A percentile compares a stretch with the other conserved stretches of the same genome.
phyloP scores from a whole-genome alignment of 805 yeast genomes.

The Lachancea dasiensis region DNA sequence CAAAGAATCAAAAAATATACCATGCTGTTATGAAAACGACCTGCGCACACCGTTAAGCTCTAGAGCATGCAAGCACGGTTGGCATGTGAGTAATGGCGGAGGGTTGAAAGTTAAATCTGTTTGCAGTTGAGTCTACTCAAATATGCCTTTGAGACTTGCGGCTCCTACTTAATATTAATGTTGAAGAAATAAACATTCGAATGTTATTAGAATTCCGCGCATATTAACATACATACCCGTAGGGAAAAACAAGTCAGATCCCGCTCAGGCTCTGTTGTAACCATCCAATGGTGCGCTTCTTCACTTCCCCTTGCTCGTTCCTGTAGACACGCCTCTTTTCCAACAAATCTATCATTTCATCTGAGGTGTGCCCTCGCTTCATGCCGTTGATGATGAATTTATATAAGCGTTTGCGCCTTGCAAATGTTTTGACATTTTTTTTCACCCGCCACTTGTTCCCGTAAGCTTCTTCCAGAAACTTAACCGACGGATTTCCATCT shows the following conservation, averaged over 20 bases:
- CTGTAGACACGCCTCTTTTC: constrained; percentile 29
- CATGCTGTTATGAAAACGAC: no score
- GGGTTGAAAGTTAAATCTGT: no score
- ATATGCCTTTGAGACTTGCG: no score
- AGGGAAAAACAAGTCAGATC: constrained; percentile 15
- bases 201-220: no score
- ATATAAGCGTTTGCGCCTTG: constrained; percentile 33
- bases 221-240: no score
- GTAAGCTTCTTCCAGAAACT: constrained; percentile 35
- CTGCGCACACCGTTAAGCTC: no score
- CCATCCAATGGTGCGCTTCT: constrained; percentile 34
- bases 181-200: no score
- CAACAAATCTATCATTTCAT: constrained; percentile 28
- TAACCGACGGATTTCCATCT: constrained; percentile 38
- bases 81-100: no score
- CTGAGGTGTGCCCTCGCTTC: constrained; percentile 31
- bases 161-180: no score
- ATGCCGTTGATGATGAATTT: constrained; percentile 33
- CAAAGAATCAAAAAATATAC: no score
- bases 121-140: no score
- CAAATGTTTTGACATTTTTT: constrained; percentile 33
- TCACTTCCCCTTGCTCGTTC: constrained; percentile 31
- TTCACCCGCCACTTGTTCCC: constrained; percentile 39
- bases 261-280: constrained; percentile 33
- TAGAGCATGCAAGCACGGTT: no score